These are phyloP conservation scores for Solanum tacnaense DNA, from an alignment of 257 asterid species.

Conservation along the genomic window DNA sequence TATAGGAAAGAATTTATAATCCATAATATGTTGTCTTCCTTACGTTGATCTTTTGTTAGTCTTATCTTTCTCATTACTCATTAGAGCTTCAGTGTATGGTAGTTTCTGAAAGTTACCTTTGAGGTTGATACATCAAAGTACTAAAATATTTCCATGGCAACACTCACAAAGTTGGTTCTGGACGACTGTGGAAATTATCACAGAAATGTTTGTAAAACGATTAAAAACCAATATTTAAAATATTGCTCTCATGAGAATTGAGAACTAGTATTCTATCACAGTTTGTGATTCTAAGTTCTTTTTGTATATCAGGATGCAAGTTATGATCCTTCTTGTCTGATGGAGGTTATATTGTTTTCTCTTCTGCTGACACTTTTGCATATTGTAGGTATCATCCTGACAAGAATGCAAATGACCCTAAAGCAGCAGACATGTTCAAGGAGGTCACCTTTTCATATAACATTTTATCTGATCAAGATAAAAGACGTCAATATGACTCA, in stretches of 20 bases:
- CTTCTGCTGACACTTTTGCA: conserved; percentile 6
- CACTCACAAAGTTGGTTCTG: background rate
- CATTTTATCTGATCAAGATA: conserved; percentile 88
- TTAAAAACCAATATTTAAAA: no score
- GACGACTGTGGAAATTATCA: background rate
- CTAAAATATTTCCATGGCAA: background rate
- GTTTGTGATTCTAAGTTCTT: background rate
- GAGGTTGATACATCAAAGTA: background rate
- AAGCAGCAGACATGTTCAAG: conserved; percentile 83
- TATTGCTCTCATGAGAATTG: no score
- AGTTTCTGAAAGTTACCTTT: background rate
- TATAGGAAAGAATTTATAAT: background rate
- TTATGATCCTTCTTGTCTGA: background rate
- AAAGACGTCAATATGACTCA: conserved; percentile 78
- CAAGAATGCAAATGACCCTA: conserved; percentile 83
- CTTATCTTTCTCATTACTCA: background rate
- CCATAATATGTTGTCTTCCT: background rate
- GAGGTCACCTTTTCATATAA: conserved; percentile 90
- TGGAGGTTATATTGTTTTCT: background rate
- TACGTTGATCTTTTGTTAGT: background rate
- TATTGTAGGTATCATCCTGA: conserved; percentile 89
- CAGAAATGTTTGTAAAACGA: no score
- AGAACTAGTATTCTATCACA: no score
- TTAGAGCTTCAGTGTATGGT: background rate
- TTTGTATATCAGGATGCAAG: background rate